phyloP scores from a whole-genome alignment of 2,329 filamentous ascomycete species.

The Xylaria sp. region DNA sequence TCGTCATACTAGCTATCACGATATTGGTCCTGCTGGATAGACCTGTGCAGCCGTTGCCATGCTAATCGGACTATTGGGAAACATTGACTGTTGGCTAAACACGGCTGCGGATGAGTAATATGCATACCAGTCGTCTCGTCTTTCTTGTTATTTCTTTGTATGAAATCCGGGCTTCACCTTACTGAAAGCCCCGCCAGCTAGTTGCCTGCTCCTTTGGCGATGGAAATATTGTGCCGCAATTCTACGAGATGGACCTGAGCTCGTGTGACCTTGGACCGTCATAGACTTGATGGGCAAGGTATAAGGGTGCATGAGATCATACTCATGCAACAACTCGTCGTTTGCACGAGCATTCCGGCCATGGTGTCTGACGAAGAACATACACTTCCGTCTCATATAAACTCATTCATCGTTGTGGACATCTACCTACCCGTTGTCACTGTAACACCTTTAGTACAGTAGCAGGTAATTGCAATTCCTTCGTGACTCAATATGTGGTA shows the following conservation, averaged over 20 bases:
- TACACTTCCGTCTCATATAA: background rate
- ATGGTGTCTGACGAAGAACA: background rate
- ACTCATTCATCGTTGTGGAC: background rate
- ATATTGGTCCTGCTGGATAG: background rate
- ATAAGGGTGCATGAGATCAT: background rate
- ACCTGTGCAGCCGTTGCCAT: background rate
- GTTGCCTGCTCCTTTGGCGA: background rate
- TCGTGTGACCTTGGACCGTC: background rate
- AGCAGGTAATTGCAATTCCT: background rate
- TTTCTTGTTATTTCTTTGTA: background rate
- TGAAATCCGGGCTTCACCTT: background rate
- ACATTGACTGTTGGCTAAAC: no score
- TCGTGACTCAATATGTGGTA: background rate
- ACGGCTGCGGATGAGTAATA: background rate
- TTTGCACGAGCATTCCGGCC: constrained; percentile 5
- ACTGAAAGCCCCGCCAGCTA: background rate
- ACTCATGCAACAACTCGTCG: constrained; percentile 13
- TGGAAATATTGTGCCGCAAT: background rate
- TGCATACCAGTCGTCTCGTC: background rate
- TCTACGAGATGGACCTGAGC: background rate
- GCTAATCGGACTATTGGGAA: background rate
- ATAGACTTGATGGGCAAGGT: background rate
- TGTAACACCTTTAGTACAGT: background rate
- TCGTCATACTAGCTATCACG: background rate
- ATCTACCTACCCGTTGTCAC: background rate